Percentiles rank a stretch among this genome's conserved stretches.
phyloP scores from a whole-genome alignment of 225 moss, liverwort and hornwort genomes.

The Sphagnum contortum region DNA sequence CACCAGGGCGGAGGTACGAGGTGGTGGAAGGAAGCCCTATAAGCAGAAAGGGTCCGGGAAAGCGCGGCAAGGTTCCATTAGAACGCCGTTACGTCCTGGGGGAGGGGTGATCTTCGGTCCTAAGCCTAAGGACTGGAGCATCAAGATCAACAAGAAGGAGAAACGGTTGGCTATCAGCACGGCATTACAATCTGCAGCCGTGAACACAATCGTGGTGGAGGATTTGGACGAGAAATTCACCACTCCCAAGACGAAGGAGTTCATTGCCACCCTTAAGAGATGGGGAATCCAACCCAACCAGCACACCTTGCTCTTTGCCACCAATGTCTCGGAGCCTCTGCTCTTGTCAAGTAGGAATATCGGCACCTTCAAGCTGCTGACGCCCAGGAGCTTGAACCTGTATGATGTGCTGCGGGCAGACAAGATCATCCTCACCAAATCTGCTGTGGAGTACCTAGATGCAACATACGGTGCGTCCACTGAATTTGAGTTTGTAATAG shows the following conservation, averaged over 20 bases:
- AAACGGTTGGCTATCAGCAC: conserved; percentile 86
- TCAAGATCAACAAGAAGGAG: conserved; percentile 91
- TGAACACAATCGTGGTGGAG: conserved; percentile 67
- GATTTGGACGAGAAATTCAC: conserved; percentile 50
- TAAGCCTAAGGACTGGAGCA: conserved; percentile 84
- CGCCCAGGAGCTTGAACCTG: conserved; percentile 65
- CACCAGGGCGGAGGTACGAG: conserved; percentile 74
- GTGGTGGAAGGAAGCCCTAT: conserved; percentile 76
- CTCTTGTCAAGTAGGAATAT: conserved; percentile 55
- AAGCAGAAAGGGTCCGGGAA: conserved; percentile 87
- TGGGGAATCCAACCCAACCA: conserved; percentile 57
- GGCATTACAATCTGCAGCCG: conserved; percentile 64
- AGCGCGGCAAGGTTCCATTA: conserved; percentile 68
- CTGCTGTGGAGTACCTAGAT: conserved; percentile 70
- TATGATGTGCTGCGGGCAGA: conserved; percentile 85
- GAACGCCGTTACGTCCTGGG: conserved; percentile 85
- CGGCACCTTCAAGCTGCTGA: conserved; percentile 59
- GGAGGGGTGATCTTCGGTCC: conserved; percentile 91
- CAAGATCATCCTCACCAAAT: conserved; percentile 62
- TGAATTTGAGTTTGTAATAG: conserved; percentile 21
- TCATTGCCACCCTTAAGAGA: conserved; percentile 47
- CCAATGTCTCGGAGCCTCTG: conserved; percentile 36
- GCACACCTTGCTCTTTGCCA: conserved; percentile 51
- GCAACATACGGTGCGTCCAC: conserved; percentile 46
- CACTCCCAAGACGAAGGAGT: conserved; percentile 60